These are phyloP conservation scores for Saccharomycopsis babjevae DNA, from an alignment of 805 yeast species.

Conservation along the genomic window DNA sequence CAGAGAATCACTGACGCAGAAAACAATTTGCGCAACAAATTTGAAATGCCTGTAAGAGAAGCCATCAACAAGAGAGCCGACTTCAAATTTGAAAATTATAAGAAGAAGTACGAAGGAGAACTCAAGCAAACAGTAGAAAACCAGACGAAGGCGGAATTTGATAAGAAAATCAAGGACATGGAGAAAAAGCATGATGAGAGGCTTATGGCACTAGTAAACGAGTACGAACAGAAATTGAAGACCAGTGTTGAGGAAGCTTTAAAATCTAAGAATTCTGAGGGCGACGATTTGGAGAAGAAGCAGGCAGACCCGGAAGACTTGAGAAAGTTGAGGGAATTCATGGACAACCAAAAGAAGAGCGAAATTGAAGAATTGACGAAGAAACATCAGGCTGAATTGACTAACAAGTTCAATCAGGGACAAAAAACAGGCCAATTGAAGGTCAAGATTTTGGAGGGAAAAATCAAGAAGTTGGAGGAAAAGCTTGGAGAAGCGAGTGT, in stretches of 20 bases:
- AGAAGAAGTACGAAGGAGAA: slow-evolving; percentile 14
- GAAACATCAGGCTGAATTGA: slow-evolving; percentile 9
- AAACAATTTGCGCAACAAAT: slow-evolving; percentile 20
- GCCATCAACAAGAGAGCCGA: slow-evolving; percentile 18
- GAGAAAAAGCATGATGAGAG: slow-evolving; percentile 7
- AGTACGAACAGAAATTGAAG: slow-evolving; percentile 7
- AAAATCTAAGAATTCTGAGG: neutral
- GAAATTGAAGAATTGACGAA: slow-evolving; percentile 4
- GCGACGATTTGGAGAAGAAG: neutral
- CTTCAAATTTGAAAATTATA: slow-evolving; percentile 23
- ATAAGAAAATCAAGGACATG: slow-evolving; percentile 2
- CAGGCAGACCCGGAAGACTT: slow-evolving; percentile 8
- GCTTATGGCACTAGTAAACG: neutral
- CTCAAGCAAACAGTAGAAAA: slow-evolving; percentile 5
- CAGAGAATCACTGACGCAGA: slow-evolving; percentile 10
- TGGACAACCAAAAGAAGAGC: slow-evolving; percentile 5
- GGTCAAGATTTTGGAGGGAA: slow-evolving; percentile 8
- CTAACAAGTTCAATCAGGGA: slow-evolving; percentile 12
- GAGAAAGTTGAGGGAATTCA: slow-evolving; percentile 2
- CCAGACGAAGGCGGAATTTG: slow-evolving; percentile 6
- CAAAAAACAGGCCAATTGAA: slow-evolving; percentile 11
- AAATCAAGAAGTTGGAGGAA: slow-evolving; percentile 7
- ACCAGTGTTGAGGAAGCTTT: slow-evolving; percentile 1
- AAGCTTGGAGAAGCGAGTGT: neutral
- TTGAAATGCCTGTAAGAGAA: slow-evolving; percentile 15